These are phyloP conservation scores for Peronospora destructor DNA, from an alignment of 352 stramenopile genomes.

Conservation along the genomic window DNA sequence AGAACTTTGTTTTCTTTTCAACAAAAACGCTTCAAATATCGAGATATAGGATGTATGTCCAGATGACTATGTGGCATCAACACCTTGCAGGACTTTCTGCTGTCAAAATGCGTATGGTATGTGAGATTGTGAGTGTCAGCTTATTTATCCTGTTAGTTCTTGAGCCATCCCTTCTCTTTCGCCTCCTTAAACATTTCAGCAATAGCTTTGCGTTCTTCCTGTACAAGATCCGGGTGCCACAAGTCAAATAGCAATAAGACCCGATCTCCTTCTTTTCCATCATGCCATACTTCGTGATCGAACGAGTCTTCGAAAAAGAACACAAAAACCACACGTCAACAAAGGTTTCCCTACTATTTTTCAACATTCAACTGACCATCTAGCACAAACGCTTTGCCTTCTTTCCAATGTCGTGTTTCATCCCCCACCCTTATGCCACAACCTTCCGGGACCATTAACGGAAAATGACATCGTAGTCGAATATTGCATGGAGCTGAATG, in stretches of 20 bases:
- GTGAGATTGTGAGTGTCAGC: too few relatives aligned
- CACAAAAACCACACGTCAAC: too few relatives aligned
- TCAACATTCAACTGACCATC: constrained; percentile 37
- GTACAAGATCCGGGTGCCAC: constrained; percentile 63
- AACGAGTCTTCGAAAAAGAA: constrained; percentile 43
- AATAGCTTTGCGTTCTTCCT: constrained; percentile 50
- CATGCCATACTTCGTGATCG: constrained; percentile 79
- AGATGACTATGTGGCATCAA: too few relatives aligned
- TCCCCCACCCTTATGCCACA: constrained; percentile 91
- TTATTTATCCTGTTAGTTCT: constrained; percentile 15
- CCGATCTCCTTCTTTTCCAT: constrained; percentile 51
- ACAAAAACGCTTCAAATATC: background rate
- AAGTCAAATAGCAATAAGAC: constrained; percentile 86
- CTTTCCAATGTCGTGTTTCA: constrained; percentile 72
- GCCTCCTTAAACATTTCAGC: constrained; percentile 67
- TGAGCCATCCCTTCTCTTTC: constrained; percentile 71
- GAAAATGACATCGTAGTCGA: constrained; percentile 91
- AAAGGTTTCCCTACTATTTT: too few relatives aligned
- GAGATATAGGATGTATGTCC: too few relatives aligned
- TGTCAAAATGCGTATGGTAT: too few relatives aligned
- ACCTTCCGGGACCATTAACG: constrained; percentile 80
- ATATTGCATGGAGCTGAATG: constrained; percentile 95
- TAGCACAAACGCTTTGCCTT: constrained; percentile 75
- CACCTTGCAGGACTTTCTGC: too few relatives aligned
- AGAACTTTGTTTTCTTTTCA: background rate